These are phyloP conservation scores for Cyathus striatus DNA, from an alignment of 768 basidiomycete genomes.

Conservation along the genomic window DNA sequence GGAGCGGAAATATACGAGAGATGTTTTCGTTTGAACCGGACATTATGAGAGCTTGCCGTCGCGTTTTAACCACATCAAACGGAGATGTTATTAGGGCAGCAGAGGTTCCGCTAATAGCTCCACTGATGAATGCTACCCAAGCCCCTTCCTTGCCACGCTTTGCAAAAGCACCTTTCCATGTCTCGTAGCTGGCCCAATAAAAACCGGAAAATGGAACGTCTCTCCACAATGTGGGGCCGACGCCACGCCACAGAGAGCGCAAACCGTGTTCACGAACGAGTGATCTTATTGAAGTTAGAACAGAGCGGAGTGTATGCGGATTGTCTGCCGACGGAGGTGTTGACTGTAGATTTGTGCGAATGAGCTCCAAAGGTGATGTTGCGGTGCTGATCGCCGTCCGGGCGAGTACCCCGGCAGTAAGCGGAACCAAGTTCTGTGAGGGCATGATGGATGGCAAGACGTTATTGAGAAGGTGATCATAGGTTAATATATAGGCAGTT, in stretches of 20 bases:
- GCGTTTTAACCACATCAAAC: constrained; percentile 95
- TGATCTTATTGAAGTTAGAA: constrained; percentile 54
- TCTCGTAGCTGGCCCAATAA: constrained; percentile 96
- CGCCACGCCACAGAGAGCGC: constrained; percentile 80
- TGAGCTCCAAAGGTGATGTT: constrained; percentile 84
- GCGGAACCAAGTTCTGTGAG: constrained; percentile 51
- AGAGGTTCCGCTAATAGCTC: constrained; percentile 80
- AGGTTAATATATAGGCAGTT: constrained; percentile 92
- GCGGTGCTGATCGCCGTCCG: constrained; percentile 75
- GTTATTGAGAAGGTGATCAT: constrained; percentile 76
- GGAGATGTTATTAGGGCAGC: constrained; percentile 90
- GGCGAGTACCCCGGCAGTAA: constrained; percentile 79
- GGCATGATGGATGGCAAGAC: constrained; percentile 58
- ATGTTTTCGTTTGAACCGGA: constrained; percentile 34
- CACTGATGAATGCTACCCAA: constrained; percentile 80
- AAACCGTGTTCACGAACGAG: constrained; percentile 63
- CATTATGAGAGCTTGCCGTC: constrained; percentile 83
- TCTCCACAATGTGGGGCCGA: constrained; percentile 91
- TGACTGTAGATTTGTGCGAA: constrained; percentile 91
- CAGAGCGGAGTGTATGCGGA: constrained; percentile 75
- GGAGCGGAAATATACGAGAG: constrained; percentile 56
- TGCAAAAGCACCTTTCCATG: constrained; percentile 62
- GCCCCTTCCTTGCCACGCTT: constrained; percentile 51
- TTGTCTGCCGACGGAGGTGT: constrained; percentile 66
- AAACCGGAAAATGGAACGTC: constrained; percentile 97